phyloP scores from a whole-genome alignment of 1,284 basidiomycete species.

The Xerocomus nothofagi region DNA sequence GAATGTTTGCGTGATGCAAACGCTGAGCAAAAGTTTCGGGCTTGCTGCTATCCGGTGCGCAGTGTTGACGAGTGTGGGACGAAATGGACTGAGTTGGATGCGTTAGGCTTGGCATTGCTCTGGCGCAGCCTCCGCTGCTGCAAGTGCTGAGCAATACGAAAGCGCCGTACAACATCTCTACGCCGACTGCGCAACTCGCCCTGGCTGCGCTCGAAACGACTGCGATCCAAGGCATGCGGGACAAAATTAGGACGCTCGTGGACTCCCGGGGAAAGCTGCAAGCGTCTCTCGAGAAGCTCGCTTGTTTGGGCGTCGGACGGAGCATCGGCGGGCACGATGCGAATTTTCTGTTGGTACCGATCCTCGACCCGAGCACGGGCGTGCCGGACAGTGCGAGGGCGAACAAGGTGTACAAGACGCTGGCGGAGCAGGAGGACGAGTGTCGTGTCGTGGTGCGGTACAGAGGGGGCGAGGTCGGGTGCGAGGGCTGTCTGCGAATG shows the following conservation, averaged over 20 bases:
- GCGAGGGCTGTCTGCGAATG: conserved; percentile 84
- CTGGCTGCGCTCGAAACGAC: conserved; percentile 71
- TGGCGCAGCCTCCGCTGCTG: conserved; percentile 87
- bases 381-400: conserved; percentile 71
- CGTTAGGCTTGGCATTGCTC: conserved; percentile 80
- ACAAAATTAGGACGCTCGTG: conserved; percentile 63
- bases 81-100: conserved; percentile 2
- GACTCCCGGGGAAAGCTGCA: conserved; percentile 60
- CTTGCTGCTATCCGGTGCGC: conserved; percentile 89
- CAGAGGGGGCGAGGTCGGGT: conserved; percentile 85
- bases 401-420: conserved; percentile 70
- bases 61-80: background rate
- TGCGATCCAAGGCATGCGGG: conserved; percentile 67
- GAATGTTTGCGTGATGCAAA: conserved; percentile 94
- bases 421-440: conserved; percentile 84
- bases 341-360: conserved; percentile 88
- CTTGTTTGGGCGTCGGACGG: conserved; percentile 60
- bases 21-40: conserved; percentile 95
- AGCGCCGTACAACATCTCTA: conserved; percentile 96
- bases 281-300: conserved; percentile 45
- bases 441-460: conserved; percentile 90
- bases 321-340: conserved; percentile 85
- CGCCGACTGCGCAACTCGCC: conserved; percentile 86
- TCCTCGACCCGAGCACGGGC: conserved; percentile 53
- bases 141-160: conserved; percentile 96